Base-by-base conservation (phyloP, 371 early-diverging fungal genomes). In the Saksenaea oblongispora region DNA sequence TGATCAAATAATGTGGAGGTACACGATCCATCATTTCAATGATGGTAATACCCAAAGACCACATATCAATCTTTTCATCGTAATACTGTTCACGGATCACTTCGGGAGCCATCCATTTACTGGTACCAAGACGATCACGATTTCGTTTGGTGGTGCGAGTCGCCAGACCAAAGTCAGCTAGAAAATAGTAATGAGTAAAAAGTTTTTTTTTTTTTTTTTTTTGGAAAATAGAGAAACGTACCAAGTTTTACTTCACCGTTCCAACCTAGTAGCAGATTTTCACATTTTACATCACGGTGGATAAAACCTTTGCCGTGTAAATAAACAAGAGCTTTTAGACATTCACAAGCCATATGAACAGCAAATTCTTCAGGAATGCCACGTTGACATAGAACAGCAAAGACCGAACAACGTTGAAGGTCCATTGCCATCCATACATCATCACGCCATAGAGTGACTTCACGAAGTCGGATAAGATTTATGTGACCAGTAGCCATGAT, bases 91-190 rank as follows among this genome's bases (percentile, higher is more conserved):
- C 95, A 59, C 93, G 93, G 27, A 96, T 92, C 87, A 99, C 97
- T 83, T 96, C 97, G 37, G 93, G 95, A 4, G 96, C 93, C 72
- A 99, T 84, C 77, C 99, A 99, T 78, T 99, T 99, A 69, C 95
- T 80, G 0, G 99, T 99, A 11, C 99, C 99, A 73, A 99, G 61
- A 93, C 78, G 5, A 92, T 99, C 70, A 72, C 82, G 58, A 91
- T 89, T 80, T 83, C 87, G 63, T 56, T 64, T 61, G 9, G 58
- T 69, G 9, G 70, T 66, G 24, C 78, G 72, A 34, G 82, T 77
- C 9, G 82, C 75, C 36, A 82, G 56, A n/a, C 75, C 78, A 64
- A 83, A 75, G 44, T 80, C 71, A 70, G 78, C 76, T 73, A 60
- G n/a, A n/a, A n/a, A n/a, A n/a, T 54, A 37, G 31, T 10, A 10